Percentiles rank a stretch among this genome's conserved stretches.
Conservation (phyloP, 306 rosid species). For the Trifolium subterraneum region DNA sequence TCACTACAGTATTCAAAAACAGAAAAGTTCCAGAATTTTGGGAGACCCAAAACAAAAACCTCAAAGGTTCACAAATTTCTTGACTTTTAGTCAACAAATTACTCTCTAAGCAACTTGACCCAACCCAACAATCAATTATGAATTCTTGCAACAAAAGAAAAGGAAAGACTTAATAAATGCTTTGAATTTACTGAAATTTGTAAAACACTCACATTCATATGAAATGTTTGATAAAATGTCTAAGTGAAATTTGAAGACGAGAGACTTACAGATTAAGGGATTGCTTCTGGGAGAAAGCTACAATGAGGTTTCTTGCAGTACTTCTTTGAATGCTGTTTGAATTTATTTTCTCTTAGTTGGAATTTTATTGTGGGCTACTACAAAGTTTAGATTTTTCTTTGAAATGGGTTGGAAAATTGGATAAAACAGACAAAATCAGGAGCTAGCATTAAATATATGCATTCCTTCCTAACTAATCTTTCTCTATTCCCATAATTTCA, state of each 20-base stretch:
- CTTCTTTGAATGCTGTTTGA: not conserved
- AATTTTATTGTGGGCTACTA: not conserved
- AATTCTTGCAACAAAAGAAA: constrained; percentile 2
- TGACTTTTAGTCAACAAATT: constrained; percentile 28
- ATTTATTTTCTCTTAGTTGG: not conserved
- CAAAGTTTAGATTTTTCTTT: no score
- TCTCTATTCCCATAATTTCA: not conserved
- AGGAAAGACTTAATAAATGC: not conserved
- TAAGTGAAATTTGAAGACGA: not conserved
- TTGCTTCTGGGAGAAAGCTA: not conserved
- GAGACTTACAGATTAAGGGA: not conserved
- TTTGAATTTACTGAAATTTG: not conserved
- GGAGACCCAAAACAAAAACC: constrained; percentile 39
- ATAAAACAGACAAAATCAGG: not conserved
- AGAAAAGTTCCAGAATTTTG: constrained; percentile 19
- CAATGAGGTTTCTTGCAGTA: not conserved
- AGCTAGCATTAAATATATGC: constrained; percentile 42
- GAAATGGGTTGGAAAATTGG: not conserved
- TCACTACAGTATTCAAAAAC: not conserved
- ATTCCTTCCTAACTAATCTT: constrained; percentile 21
- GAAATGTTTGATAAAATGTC: not conserved
- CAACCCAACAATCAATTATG: not conserved
- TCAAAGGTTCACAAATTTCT: not conserved
- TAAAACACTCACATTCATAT: not conserved
- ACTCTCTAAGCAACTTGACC: constrained; percentile 33